Percentiles rank a stretch among this genome's conserved stretches.
These are phyloP conservation scores for Sarcodon sp. DNA, from an alignment of 768 basidiomycete genomes.

Conservation along the genomic window DNA sequence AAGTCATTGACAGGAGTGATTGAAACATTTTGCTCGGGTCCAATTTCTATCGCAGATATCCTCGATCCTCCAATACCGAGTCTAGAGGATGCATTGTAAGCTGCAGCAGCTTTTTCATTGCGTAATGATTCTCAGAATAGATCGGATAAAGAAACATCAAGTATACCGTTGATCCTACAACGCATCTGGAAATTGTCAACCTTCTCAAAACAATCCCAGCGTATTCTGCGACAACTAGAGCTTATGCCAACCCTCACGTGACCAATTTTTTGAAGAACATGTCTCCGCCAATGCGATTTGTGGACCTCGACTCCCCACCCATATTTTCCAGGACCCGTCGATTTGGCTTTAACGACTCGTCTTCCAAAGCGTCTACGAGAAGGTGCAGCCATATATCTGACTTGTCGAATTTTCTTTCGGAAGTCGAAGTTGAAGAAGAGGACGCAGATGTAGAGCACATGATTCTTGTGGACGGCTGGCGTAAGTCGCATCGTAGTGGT, in stretches of 20 bases:
- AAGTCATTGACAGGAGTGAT: background rate
- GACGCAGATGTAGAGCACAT: slow-evolving; percentile 38
- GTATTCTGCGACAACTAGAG: background rate
- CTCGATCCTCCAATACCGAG: slow-evolving; percentile 5
- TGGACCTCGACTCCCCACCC: slow-evolving; percentile 23
- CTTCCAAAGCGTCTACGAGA: background rate
- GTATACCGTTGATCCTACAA: slow-evolving; percentile 16
- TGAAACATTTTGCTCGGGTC: background rate
- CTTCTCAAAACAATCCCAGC: slow-evolving; percentile 16
- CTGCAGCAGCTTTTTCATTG: background rate
- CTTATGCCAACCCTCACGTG: slow-evolving; percentile 1
- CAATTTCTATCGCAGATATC: background rate
- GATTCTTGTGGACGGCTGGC: slow-evolving; percentile 51
- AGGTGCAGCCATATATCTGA: slow-evolving; percentile 9
- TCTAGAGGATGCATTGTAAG: slow-evolving; percentile 29
- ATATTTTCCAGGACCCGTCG: slow-evolving; percentile 29
- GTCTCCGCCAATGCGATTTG: slow-evolving; percentile 15
- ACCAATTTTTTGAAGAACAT: slow-evolving; percentile 17
- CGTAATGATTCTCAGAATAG: background rate
- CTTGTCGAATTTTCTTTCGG: slow-evolving; percentile 15
- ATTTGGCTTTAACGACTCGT: slow-evolving; percentile 7
- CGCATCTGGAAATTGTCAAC: slow-evolving; percentile 10
- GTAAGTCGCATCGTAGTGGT: slow-evolving; percentile 23
- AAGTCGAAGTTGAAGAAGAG: slow-evolving; percentile 24
- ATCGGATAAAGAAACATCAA: slow-evolving; percentile 17